A percentile compares a stretch with the other conserved stretches of the same genome.
phyloP scores from a whole-genome alignment of 2,329 filamentous ascomycete genomes.

The Penicillium sp. region DNA sequence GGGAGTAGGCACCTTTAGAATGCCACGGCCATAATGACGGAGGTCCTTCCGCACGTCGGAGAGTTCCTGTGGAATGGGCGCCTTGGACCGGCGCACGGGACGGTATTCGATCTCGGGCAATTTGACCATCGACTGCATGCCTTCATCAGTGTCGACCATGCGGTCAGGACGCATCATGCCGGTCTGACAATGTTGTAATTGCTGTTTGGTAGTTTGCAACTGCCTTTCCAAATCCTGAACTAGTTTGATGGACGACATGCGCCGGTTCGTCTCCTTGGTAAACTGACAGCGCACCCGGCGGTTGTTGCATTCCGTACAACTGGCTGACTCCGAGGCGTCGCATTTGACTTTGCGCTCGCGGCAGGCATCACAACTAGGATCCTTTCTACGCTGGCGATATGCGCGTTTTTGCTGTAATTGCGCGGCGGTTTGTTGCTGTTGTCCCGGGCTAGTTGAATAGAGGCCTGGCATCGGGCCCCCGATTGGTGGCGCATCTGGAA shows the following conservation, averaged over 20 bases:
- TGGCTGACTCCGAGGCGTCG: conserved; percentile 92
- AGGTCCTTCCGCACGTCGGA: conserved; percentile 69
- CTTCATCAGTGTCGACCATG: conserved; percentile 44
- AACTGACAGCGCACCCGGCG: conserved; percentile 97
- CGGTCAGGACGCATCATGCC: conserved; percentile 54
- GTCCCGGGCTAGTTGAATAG: conserved; percentile 42
- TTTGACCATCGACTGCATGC: conserved; percentile 48
- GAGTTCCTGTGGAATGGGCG: conserved; percentile 63
- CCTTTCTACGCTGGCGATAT: conserved; percentile 90
- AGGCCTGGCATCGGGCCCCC: conserved; percentile 37
- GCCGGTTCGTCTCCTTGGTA: conserved; percentile 95
- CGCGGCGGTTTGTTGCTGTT: conserved; percentile 54
- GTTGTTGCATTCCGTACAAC: conserved; percentile 95
- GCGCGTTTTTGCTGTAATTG: conserved; percentile 79
- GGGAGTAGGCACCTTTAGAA: conserved; percentile 72
- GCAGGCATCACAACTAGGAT: conserved; percentile 96
- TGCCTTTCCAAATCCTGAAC: conserved; percentile 96
- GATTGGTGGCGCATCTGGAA: conserved; percentile 35
- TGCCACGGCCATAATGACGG: conserved; percentile 67
- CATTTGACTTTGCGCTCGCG: conserved; percentile 80
- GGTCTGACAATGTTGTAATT: conserved; percentile 70
- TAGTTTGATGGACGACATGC: conserved; percentile 99
- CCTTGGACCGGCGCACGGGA: conserved; percentile 60
- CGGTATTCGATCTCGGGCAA: conserved; percentile 64
- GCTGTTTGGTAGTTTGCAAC: conserved; percentile 71